phyloP scores from a whole-genome alignment of 2,329 filamentous ascomycete species.

The Cytospora piceicola region DNA sequence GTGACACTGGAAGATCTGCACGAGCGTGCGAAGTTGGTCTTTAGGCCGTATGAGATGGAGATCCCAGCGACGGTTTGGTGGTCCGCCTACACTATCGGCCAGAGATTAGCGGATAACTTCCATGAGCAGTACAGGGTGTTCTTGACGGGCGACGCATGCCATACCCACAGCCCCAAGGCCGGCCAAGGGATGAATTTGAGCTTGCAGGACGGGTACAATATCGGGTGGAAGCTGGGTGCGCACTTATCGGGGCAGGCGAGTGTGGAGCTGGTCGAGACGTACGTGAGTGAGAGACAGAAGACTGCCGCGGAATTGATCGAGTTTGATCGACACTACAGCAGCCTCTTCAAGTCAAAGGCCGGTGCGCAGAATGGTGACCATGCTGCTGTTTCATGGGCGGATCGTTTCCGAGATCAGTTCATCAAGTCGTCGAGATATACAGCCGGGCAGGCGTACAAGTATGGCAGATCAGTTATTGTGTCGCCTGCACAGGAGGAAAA shows the following conservation, averaged over 20 bases:
- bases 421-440: constrained; percentile 61
- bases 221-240: constrained; percentile 62
- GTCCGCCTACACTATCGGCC: constrained; percentile 66
- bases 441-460: constrained; percentile 61
- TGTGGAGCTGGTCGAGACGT: constrained; percentile 53
- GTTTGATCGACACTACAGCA: constrained; percentile 60
- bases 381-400: constrained; percentile 33
- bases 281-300: constrained; percentile 55
- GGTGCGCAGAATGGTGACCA: constrained; percentile 42
- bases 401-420: constrained; percentile 61
- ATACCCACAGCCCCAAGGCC: constrained; percentile 69
- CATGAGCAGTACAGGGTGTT: constrained; percentile 61
- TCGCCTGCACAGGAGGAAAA: constrained; percentile 16
- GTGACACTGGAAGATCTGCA: constrained; percentile 60
- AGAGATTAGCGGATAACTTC: constrained; percentile 63
- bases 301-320: constrained; percentile 62
- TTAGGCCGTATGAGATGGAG: constrained; percentile 58
- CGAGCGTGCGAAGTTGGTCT: constrained; percentile 53
- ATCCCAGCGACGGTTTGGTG: constrained; percentile 63
- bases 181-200: constrained; percentile 66
- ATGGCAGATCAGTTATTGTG: constrained; percentile 55
- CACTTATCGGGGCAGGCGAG: constrained; percentile 50
- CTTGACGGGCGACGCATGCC: constrained; percentile 66
- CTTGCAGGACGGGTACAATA: constrained; percentile 66
- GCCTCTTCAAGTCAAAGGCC: constrained; percentile 54